These are phyloP conservation scores for Fusarium nygamai DNA, from an alignment of 2,329 filamentous ascomycete species.

Conservation along the genomic window DNA sequence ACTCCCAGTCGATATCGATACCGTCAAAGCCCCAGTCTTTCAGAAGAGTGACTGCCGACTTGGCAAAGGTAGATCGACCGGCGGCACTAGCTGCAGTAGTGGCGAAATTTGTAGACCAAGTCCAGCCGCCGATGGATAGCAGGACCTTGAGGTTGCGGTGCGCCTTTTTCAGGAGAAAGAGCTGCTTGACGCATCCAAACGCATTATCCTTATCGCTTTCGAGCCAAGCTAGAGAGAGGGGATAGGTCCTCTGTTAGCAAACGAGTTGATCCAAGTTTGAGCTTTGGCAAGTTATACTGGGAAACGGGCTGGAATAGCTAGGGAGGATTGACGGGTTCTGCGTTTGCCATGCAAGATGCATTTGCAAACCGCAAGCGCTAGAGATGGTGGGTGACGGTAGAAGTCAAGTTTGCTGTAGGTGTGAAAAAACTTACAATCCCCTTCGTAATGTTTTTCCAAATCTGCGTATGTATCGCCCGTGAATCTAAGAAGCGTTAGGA, in stretches of 20 bases:
- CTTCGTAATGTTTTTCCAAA: slow-evolving; percentile 16
- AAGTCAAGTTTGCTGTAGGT: background rate
- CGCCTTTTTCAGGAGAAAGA: slow-evolving; percentile 77
- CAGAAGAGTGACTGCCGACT: slow-evolving; percentile 72
- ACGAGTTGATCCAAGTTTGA: background rate
- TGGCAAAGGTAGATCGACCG: slow-evolving; percentile 70
- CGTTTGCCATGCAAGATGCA: too few relatives aligned
- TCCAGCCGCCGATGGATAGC: slow-evolving; percentile 84
- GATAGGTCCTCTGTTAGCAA: background rate
- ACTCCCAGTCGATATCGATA: slow-evolving; percentile 54
- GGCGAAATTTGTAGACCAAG: slow-evolving; percentile 78
- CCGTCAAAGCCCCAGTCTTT: slow-evolving; percentile 72
- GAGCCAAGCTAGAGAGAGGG: background rate
- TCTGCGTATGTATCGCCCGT: slow-evolving; percentile 13
- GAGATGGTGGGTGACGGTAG: too few relatives aligned
- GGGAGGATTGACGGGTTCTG: too few relatives aligned
- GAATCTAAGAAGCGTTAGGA: background rate
- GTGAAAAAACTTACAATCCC: slow-evolving; percentile 11
- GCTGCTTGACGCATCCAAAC: slow-evolving; percentile 79
- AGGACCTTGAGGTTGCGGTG: slow-evolving; percentile 80
- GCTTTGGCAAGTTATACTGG: background rate
- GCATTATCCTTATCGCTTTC: slow-evolving; percentile 60
- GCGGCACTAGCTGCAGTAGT: slow-evolving; percentile 68
- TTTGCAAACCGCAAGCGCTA: too few relatives aligned
- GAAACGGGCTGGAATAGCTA: background rate